Conservation (phyloP, 306 rosid species). For the Castanea crenata region DNA sequence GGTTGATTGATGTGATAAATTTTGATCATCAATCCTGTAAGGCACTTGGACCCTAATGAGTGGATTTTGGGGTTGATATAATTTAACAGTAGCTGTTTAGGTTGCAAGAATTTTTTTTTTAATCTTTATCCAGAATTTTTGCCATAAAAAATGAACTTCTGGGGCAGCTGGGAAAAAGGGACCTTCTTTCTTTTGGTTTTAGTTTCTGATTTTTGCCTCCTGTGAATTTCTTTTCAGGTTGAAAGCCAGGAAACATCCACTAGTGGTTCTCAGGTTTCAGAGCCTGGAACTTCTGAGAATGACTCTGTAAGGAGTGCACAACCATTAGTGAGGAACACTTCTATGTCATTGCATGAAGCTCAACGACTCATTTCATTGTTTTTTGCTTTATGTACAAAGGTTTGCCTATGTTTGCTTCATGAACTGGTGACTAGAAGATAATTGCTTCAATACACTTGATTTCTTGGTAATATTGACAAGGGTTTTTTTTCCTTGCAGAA, state of each 20-base stretch:
- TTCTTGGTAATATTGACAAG: constrained; percentile 12
- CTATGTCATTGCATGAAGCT: constrained; percentile 71
- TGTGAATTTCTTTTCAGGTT: constrained; percentile 41
- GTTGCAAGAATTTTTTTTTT: not conserved
- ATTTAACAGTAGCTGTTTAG: not conserved
- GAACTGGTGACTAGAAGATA: constrained; percentile 9
- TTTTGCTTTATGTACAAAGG: constrained; percentile 95
- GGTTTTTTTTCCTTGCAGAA: constrained; percentile 57
- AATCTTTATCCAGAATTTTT: not conserved
- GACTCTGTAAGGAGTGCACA: constrained; percentile 42
- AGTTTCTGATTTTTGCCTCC: not conserved
- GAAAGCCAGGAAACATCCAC: constrained; percentile 58
- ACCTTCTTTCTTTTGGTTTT: not conserved
- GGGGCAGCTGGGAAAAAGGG: not conserved
- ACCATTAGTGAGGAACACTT: constrained; percentile 27
- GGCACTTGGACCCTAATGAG: not conserved
- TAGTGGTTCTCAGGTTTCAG: constrained; percentile 53
- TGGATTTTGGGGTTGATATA: not conserved
- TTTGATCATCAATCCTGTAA: not conserved
- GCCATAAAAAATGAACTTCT: not conserved
- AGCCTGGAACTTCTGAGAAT: constrained; percentile 57
- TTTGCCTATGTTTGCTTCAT: constrained; percentile 31
- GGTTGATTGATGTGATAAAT: not conserved
- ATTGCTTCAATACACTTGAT: constrained; percentile 13
- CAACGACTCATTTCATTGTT: constrained; percentile 81